These are phyloP conservation scores for Amylocystis lapponica DNA, from an alignment of 768 basidiomycete genomes.

Conservation along the genomic window DNA sequence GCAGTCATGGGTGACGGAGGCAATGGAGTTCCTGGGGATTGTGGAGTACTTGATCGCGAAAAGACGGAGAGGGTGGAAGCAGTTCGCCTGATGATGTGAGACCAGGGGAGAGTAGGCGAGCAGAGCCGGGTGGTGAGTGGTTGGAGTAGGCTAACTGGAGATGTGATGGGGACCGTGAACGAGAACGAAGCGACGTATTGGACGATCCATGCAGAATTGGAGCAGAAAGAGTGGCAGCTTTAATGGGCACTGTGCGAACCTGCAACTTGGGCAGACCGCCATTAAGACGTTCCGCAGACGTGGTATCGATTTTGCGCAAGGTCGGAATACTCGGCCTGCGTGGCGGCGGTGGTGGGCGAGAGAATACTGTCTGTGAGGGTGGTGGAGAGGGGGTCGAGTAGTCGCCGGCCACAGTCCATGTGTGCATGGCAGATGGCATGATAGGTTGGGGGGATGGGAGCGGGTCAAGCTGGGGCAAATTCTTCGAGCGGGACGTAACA, in stretches of 20 bases:
- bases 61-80: constrained; percentile 25
- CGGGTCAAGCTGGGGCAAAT: constrained; percentile 53
- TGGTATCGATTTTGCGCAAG: constrained; percentile 57
- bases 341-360: constrained; percentile 42
- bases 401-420: constrained; percentile 34
- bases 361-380: constrained; percentile 56
- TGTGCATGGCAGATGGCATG: constrained; percentile 44
- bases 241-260: constrained; percentile 51
- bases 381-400: constrained; percentile 53
- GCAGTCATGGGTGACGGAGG: constrained; percentile 62
- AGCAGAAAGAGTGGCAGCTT: constrained; percentile 53
- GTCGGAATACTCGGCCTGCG: constrained; percentile 60
- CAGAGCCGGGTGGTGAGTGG: constrained; percentile 49
- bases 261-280: constrained; percentile 51
- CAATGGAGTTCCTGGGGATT: constrained; percentile 29
- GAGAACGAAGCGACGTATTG: constrained; percentile 14
- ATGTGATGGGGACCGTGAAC: constrained; percentile 50
- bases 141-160: constrained; percentile 56
- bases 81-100: constrained; percentile 23
- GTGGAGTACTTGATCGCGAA: constrained; percentile 28
- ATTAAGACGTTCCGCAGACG: constrained; percentile 45
- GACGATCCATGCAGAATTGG: constrained; percentile 7
- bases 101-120: constrained; percentile 33
- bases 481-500: constrained; percentile 46
- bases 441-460: constrained; percentile 46